These are phyloP conservation scores for Termitomyces sp. DNA, from an alignment of 768 basidiomycete species.

Conservation along the genomic window DNA sequence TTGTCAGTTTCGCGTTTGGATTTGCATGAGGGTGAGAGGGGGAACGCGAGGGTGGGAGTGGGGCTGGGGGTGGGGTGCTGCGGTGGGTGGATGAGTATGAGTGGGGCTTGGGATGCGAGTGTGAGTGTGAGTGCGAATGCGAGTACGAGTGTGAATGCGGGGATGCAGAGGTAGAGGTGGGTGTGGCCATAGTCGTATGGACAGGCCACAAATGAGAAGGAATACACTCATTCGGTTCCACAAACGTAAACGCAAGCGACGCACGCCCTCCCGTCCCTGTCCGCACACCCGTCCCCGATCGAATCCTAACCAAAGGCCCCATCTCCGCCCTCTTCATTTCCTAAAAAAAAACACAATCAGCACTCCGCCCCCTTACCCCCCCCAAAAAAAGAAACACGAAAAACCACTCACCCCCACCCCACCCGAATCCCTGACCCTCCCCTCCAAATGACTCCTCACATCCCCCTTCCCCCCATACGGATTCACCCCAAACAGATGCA, in stretches of 20 bases:
- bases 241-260: conserved; percentile 56
- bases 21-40: conserved; percentile 24
- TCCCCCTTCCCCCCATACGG: conserved; percentile 73
- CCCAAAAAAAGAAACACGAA: conserved; percentile 4
- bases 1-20: conserved; percentile 22
- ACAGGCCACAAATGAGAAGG: no score
- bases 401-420: conserved; percentile 42
- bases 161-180: no score
- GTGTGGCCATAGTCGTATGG: no score
- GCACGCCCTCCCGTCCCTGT: conserved; percentile 20
- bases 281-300: conserved; percentile 19
- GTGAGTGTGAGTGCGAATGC: conserved; percentile 9
- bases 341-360: conserved; percentile 24
- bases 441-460: conserved; percentile 55
- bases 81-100: conserved; percentile 21
- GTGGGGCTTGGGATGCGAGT: conserved; percentile 8
- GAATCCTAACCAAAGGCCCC: conserved; percentile 53
- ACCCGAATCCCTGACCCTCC: conserved; percentile 50
- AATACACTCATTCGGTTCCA: conserved; percentile 35
- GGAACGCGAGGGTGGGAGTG: neutral
- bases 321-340: conserved; percentile 53
- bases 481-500: conserved; percentile 75
- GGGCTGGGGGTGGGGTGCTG: conserved; percentile 20
- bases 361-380: neutral
- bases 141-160: no score